Conservation (phyloP, 2,329 filamentous ascomycete species). For the Capronia epimyces region DNA sequence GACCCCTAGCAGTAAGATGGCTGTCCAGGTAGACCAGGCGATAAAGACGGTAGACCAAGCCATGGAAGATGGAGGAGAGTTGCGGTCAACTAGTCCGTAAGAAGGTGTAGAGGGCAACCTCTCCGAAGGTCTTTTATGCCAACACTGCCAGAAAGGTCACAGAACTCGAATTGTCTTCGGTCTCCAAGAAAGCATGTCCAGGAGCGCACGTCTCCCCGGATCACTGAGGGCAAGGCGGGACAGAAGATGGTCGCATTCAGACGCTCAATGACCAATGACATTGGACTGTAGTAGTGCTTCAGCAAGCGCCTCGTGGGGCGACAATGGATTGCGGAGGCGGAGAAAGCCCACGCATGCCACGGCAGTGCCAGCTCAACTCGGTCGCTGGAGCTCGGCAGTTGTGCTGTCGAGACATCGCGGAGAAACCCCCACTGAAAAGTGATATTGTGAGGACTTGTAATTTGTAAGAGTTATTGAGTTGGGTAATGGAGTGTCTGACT, state of each 20-base stretch:
- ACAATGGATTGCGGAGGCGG: conserved; percentile 1
- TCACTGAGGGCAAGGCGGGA: no score
- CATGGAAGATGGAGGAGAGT: conserved; percentile 3
- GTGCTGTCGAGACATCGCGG: conserved; percentile 6
- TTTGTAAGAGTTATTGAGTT: conserved; percentile 3
- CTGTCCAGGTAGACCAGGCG: conserved; percentile 17
- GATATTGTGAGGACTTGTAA: neutral
- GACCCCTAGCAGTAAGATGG: conserved; percentile 7
- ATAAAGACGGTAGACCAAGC: conserved; percentile 17
- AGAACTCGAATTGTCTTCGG: no score
- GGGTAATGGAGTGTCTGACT: conserved; percentile 6
- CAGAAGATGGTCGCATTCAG: no score
- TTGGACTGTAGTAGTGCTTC: no score
- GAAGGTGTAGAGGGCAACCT: no score
- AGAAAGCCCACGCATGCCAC: conserved; percentile 13
- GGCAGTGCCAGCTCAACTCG: neutral
- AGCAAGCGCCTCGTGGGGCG: neutral
- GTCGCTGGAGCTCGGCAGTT: conserved; percentile 14
- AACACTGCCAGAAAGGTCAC: no score
- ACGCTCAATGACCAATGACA: no score
- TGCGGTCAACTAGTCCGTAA: no score
- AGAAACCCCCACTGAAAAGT: conserved; percentile 1
- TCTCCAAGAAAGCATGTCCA: no score
- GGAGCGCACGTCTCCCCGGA: no score
- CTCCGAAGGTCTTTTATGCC: no score